A percentile compares a stretch with the other conserved stretches of the same genome.
Evolutionary conservation across 2,329 filamentous ascomycete species (phyloP).

Genomic region (Cercospora berteroae): DNA sequence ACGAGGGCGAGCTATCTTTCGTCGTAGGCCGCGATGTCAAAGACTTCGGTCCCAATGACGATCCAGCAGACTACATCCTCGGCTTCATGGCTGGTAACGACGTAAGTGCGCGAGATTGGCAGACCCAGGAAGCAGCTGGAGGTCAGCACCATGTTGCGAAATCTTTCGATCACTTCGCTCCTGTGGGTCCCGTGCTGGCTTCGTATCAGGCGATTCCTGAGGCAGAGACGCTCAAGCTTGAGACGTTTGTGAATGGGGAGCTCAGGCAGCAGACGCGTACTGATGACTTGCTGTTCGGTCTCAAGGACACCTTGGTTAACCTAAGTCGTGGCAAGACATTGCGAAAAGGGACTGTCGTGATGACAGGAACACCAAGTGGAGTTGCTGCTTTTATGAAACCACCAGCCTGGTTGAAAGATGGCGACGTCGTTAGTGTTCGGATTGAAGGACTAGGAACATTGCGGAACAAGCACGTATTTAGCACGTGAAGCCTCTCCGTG

Average conservation of each 20-base stretch:
- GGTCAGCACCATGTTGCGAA: slow-evolving; percentile 41
- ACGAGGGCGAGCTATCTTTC: slow-evolving; percentile 74
- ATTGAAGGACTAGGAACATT: neutral
- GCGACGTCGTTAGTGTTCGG: neutral
- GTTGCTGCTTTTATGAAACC: neutral
- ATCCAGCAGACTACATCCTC: slow-evolving; percentile 66
- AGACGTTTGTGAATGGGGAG: slow-evolving; percentile 52
- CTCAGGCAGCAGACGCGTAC: slow-evolving; percentile 45
- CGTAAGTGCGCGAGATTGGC: slow-evolving; percentile 70
- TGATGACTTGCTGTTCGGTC: slow-evolving; percentile 47
- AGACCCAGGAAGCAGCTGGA: slow-evolving; percentile 9
- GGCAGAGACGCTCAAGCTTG: slow-evolving; percentile 43
- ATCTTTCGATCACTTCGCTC: slow-evolving; percentile 57
- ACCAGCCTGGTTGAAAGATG: neutral
- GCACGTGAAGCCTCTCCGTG: neutral
- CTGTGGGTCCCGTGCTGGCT: slow-evolving; percentile 35
- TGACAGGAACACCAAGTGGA: neutral
- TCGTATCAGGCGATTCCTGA: slow-evolving; percentile 45
- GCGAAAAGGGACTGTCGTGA: slow-evolving; percentile 16
- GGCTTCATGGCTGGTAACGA: slow-evolving; percentile 76
- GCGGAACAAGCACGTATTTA: neutral
- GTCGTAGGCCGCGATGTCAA: slow-evolving; percentile 66
- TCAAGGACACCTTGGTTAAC: slow-evolving; percentile 36
- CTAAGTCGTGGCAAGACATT: slow-evolving; percentile 41
- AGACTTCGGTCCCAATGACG: slow-evolving; percentile 59